Base-by-base conservation (phyloP, 1,284 basidiomycete species). In the Amylostereum areolatum region DNA sequence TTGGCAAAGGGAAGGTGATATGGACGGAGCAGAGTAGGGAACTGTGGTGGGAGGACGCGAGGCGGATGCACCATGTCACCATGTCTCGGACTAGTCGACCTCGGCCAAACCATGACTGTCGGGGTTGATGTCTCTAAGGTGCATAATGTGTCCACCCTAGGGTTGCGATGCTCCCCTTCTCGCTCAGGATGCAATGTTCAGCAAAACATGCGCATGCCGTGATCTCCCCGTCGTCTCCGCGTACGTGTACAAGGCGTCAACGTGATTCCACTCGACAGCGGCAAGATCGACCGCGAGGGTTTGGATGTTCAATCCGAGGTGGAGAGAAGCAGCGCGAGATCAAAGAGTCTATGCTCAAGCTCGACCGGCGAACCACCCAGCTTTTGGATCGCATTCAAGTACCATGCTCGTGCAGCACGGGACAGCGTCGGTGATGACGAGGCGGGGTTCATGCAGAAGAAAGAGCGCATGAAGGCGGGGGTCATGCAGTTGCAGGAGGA, bases 231-330 rank as follows among this genome's bases (percentile, higher is more conserved):
- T 95, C 57, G 96, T 94, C 6, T 89, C 93, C 4, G 89, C 92
- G 5, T 99, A 98, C 66, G 93, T 96, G 44, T 89, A 96, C 93
- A 98, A 63, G 85, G 85, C 4, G 85, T 99, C 62, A 98, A 97
- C 67, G 94, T 92, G 6, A 97, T 99, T 66, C 99, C 97, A 3
- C 78, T 97, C 39, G 95, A 97, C 56, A 97, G 97, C 48, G 97
- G 99, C 74, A 94, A 94, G 62, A 94, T 97, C 39, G 96, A 99
- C 65, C 83, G 95, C 49, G 97, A 96, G 65, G 97, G 97, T 58
- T 97, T 93, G 92, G 77, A 83, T 42, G 67, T 72, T 1, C 89
- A 87, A 59, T 85, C 79, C 56, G 83, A 89, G 35, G 70, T 76
- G 1, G 87, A 92, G 55, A 70, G 31, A 77, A 81, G 36, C 78